Base-by-base conservation (phyloP, 306 rosid genomes). In the Trifolium pratense region DNA sequence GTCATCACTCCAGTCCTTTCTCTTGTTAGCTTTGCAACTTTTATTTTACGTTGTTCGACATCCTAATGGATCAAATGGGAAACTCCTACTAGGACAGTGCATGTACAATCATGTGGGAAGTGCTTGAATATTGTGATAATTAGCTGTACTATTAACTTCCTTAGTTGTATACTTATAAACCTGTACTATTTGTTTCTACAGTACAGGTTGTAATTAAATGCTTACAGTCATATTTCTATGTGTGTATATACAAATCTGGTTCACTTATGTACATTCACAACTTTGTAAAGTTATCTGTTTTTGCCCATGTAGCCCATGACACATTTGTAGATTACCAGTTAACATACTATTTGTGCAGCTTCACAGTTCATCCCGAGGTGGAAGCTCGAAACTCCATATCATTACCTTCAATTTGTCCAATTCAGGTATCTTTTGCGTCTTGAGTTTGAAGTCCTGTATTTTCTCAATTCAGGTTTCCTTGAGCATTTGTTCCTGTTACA, bases 331-430 rank as follows among this genome's bases (percentile, higher is more conserved):
- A 51, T 46, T 68, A 68, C 65, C 62, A 37, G 51, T 76, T 77
- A 59, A 75, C 48, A 68, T 53, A 77, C 62, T 51, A 61, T 61
- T 5, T 75, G 34, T 86, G 82, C 91, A 93, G 98, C 82, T 93
- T 89, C 82, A 81, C 81, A 66, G 90, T 88, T 74, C 89, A 86
- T 87, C 98, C 97, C 14, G 97, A 91, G 84, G 81, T 93, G 74
- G 97, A 93, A 85, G 89, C 96, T 43, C 89, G 98, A 85, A 93
- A 89, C 86, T 85, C 90, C 75, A 75, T 91, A 74, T 61, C 76
- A 36, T 81, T 91, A 73, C 98, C 98, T 36, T 84, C 97, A 31
- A 60, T 76, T 70, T 91, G 97, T 85, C 97, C 90, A 36, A 66
- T 83, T 75, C 90, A 73, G 91, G 97, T 89, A 78, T 59, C 49